phyloP scores from a whole-genome alignment of 192 early-diverging fungal genomes.

The Irineochytrium annulatum region DNA sequence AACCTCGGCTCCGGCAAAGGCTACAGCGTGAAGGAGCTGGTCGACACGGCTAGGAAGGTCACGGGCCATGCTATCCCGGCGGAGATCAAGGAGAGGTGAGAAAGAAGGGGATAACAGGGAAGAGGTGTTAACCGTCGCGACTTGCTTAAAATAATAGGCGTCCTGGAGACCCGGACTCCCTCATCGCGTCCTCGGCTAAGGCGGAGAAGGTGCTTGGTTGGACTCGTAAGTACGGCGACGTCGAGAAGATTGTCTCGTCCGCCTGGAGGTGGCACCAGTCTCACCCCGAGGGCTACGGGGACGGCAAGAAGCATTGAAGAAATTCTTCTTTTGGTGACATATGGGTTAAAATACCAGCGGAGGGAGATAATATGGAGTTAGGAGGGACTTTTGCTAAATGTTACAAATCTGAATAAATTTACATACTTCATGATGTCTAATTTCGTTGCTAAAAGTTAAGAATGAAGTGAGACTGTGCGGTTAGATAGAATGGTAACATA shows the following conservation, averaged over 20 bases:
- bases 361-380: no score
- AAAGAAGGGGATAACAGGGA: not conserved
- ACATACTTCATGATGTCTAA: no score
- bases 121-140: not conserved
- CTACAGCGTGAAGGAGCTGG: slow-evolving; percentile 87
- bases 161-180: slow-evolving; percentile 50
- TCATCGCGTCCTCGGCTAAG: slow-evolving; percentile 48
- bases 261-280: slow-evolving; percentile 53
- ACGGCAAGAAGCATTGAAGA: not conserved
- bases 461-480: no score
- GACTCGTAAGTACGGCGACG: slow-evolving; percentile 40
- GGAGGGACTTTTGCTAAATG: no score
- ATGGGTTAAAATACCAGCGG: no score
- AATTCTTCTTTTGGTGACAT: no score
- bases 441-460: no score
- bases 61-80: slow-evolving; percentile 79
- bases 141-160: slow-evolving; percentile 21
- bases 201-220: slow-evolving; percentile 50
- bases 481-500: no score
- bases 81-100: slow-evolving; percentile 48
- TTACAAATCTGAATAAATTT: no score
- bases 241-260: slow-evolving; percentile 46
- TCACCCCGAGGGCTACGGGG: slow-evolving; percentile 34
- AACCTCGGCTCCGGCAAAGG: slow-evolving; percentile 92
- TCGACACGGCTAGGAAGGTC: slow-evolving; percentile 75